Evolutionary conservation across 1,284 basidiomycete species (phyloP), one percentile per base, ranked within the genome.

Genomic region (Pyrrhoderma noxium): DNA sequence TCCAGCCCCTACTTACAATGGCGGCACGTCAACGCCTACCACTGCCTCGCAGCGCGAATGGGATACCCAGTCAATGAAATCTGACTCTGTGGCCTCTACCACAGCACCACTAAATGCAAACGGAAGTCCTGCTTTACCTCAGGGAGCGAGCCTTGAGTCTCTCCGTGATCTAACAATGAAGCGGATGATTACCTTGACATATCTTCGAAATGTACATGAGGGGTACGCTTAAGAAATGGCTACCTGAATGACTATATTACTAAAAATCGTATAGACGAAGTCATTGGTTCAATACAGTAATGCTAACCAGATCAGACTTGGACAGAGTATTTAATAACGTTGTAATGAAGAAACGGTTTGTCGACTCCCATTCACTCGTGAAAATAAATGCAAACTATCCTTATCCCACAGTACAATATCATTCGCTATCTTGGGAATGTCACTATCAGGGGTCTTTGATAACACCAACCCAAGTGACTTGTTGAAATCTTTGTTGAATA

Each of bases 211-310:
- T 60, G 84, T 89, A 18, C 85, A 91, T 59, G 85, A 90, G 68
- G 90, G 90, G 80, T 89, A 61, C 59, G 82, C 73, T 16, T 36
- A 21, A 25, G 16, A 31, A 35, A 23, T 22, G 31, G 27, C 5
- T n/a, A 48, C 43, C 22, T 21, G 16, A 35, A 13, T 45, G 27
- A 46, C 34, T 55, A 50, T 57, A 47, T 31, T 31, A 23, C 16
- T 38, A 27, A 25, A 4, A 18, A 13, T 21, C n/a, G 25, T 37
- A 37, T 60, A 89, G 85, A 46, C 79, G 80, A 53, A 83, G 80
- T 59, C 85, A 91, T 64, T 93, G 89, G 89, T 90, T 93, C 61
- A 87, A 91, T 62, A 93, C 90, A 3, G 83, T 93, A 56, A 74
- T 87, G 61, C 77, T 93, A 58, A 80, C 83, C 41, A 76, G 78